A percentile compares a stretch with the other conserved stretches of the same genome.
Evolutionary conservation across 306 rosid genomes (phyloP).

Genomic region (Oemleria cerasiformis): DNA sequence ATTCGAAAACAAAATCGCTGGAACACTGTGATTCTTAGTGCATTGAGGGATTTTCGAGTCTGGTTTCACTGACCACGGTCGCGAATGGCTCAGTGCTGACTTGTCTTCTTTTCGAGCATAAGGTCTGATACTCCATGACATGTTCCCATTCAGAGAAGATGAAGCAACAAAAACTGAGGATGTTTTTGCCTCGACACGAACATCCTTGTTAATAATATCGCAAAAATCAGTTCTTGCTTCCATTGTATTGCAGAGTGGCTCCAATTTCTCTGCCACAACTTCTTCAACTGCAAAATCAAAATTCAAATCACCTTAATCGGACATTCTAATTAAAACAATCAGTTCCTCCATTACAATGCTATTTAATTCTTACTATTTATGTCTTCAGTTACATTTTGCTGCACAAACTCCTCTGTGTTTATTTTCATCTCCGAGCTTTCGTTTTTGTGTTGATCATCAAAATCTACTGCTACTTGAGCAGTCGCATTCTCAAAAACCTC

Average conservation of each 20-base stretch:
- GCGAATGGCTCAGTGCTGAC: conserved; percentile 46
- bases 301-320: background rate
- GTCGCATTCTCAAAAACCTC: background rate
- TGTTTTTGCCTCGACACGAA: conserved; percentile 48
- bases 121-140: conserved; percentile 62
- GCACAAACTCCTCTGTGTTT: too few relatives aligned
- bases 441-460: background rate
- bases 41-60: conserved; percentile 40
- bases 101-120: conserved; percentile 64
- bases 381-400: background rate
- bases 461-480: background rate
- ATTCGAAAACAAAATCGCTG: conserved; percentile 67
- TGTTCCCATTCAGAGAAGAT: conserved; percentile 30
- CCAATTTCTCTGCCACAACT: conserved; percentile 27
- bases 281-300: conserved; percentile 33
- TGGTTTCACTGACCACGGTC: conserved; percentile 60
- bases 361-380: conserved; percentile 4
- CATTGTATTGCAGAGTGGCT: conserved; percentile 43
- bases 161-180: conserved; percentile 47
- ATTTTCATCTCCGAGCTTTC: too few relatives aligned
- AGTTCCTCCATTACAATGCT: too few relatives aligned
- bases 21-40: conserved; percentile 46
- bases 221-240: conserved; percentile 60
- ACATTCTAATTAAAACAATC: too few relatives aligned
- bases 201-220: conserved; percentile 42